A percentile compares a stretch with the other conserved stretches of the same genome.
phyloP scores from a whole-genome alignment of 2,329 filamentous ascomycete genomes.

The Aspergillus terreus region DNA sequence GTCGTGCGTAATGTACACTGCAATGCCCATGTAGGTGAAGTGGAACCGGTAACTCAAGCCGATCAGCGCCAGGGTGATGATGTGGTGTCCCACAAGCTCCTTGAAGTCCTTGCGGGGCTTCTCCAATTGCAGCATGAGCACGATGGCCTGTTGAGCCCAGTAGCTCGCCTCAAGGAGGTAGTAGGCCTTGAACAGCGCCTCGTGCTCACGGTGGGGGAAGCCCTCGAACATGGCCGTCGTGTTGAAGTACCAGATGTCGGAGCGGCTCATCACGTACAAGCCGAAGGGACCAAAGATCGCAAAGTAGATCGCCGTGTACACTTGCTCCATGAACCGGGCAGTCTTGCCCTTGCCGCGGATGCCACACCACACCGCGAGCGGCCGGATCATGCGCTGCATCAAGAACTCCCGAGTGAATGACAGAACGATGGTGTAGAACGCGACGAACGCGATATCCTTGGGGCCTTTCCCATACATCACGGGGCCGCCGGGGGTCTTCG shows the following conservation, averaged over 20 bases:
- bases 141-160: slow-evolving; percentile 92
- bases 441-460: slow-evolving; percentile 80
- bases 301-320: slow-evolving; percentile 92
- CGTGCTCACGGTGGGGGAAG: slow-evolving; percentile 80
- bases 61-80: slow-evolving; percentile 82
- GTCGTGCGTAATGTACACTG: slow-evolving; percentile 92
- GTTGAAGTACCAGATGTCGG: slow-evolving; percentile 96
- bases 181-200: slow-evolving; percentile 85
- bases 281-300: slow-evolving; percentile 75
- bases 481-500: slow-evolving; percentile 44
- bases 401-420: slow-evolving; percentile 93
- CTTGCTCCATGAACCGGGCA: slow-evolving; percentile 90
- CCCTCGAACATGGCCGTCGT: slow-evolving; percentile 83
- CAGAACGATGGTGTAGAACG: slow-evolving; percentile 84
- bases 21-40: slow-evolving; percentile 91
- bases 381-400: slow-evolving; percentile 85
- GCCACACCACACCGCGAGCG: slow-evolving; percentile 66
- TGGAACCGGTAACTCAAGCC: slow-evolving; percentile 89
- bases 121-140: slow-evolving; percentile 80
- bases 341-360: slow-evolving; percentile 74
- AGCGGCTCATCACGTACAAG: slow-evolving; percentile 83
- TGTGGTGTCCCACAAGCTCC: slow-evolving; percentile 86
- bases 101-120: slow-evolving; percentile 94
- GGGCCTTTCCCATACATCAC: slow-evolving; percentile 83
- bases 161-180: slow-evolving; percentile 93